A percentile compares a stretch with the other conserved stretches of the same genome.
phyloP scores from a whole-genome alignment of 495 filamentous ascomycete genomes.

The Podospora fimiseda region DNA sequence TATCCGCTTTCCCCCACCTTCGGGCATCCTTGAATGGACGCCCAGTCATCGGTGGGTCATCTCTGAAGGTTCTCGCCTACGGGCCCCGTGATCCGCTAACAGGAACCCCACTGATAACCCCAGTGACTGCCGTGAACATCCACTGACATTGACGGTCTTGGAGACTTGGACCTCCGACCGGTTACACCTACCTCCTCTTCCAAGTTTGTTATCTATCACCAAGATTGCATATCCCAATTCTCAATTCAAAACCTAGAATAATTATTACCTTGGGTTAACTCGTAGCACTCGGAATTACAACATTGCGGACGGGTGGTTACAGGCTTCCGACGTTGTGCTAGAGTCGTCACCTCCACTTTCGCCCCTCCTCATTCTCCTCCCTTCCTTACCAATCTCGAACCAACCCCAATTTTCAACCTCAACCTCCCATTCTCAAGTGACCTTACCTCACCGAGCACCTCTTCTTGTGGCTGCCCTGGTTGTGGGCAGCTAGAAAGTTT shows the following conservation, averaged over 20 bases:
- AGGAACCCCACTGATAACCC: neutral
- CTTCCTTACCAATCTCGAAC: too few species aligned
- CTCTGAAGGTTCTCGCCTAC: neutral
- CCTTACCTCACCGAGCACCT: neutral
- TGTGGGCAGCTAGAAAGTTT: conserved; percentile 6
- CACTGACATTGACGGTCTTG: too few species aligned
- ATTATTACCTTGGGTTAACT: too few species aligned
- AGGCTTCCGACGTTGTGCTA: too few species aligned
- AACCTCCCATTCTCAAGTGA: neutral
- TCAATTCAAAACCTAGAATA: too few species aligned
- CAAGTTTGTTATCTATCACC: too few species aligned
- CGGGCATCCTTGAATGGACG: too few species aligned
- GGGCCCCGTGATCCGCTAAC: conserved; percentile 2
- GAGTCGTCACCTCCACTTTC: neutral
- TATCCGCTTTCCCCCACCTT: too few species aligned
- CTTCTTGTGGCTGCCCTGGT: conserved; percentile 12
- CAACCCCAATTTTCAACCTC: neutral
- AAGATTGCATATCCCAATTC: too few species aligned
- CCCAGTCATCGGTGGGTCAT: neutral
- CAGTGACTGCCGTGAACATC: neutral
- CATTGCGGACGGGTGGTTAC: too few species aligned
- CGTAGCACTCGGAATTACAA: too few species aligned
- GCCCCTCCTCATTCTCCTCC: neutral
- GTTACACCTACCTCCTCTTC: too few species aligned
- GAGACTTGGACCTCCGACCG: conserved; percentile 2